Conservation (phyloP, 1,139 yeast species). For the Petasospora rhodanensis region DNA sequence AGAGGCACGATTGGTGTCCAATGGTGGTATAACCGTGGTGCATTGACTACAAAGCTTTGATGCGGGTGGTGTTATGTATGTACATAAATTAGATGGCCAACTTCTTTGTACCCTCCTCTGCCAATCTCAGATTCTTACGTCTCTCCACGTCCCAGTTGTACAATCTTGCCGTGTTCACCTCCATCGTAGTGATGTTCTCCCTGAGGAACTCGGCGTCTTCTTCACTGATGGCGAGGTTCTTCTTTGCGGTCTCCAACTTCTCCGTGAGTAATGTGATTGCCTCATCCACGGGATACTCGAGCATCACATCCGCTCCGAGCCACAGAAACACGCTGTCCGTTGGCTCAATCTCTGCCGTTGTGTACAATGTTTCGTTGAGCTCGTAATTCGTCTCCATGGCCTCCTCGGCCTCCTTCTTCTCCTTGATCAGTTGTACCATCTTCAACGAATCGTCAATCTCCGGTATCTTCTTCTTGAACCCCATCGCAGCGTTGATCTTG, state of each 20-base stretch:
- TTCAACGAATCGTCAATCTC: slow-evolving; percentile 82
- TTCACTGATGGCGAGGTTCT: slow-evolving; percentile 54
- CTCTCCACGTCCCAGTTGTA: slow-evolving; percentile 96
- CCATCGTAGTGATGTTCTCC: slow-evolving; percentile 95
- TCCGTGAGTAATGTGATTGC: slow-evolving; percentile 67
- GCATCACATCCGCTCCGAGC: slow-evolving; percentile 98
- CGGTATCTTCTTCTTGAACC: slow-evolving; percentile 73
- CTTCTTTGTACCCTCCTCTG: slow-evolving; percentile 37
- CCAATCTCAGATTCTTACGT: slow-evolving; percentile 44
- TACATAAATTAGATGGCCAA: slow-evolving; percentile 27
- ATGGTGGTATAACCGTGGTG: slow-evolving; percentile 52
- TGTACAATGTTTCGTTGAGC: slow-evolving; percentile 85
- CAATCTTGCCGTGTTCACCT: slow-evolving; percentile 91
- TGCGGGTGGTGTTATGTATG: too few species aligned
- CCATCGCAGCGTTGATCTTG: slow-evolving; percentile 63
- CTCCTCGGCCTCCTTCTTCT: slow-evolving; percentile 40
- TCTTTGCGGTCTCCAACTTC: slow-evolving; percentile 60
- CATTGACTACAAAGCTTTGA: background rate
- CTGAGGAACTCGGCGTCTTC: slow-evolving; percentile 87
- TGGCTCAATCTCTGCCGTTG: slow-evolving; percentile 69
- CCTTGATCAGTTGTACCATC: slow-evolving; percentile 58
- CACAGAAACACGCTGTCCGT: slow-evolving; percentile 72
- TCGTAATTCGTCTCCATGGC: slow-evolving; percentile 73
- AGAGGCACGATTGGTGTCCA: slow-evolving; percentile 57
- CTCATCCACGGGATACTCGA: slow-evolving; percentile 87